Conservation (phyloP, 164 flowering plant genomes). For the Platanus orientalis region DNA sequence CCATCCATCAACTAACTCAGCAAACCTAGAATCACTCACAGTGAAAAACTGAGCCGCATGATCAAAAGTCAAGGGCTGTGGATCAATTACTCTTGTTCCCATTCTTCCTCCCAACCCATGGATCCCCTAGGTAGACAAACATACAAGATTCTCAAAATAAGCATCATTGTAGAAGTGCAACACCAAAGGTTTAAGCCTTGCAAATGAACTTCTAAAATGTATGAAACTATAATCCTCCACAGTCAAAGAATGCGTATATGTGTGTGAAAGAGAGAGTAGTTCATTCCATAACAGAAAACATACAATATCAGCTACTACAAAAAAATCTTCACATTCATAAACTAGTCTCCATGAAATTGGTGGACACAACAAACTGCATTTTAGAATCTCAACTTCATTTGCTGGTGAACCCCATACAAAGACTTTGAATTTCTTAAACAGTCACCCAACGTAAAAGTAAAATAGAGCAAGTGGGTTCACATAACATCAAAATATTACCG, state of each 20-base stretch:
- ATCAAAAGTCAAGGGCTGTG: conserved; percentile 65
- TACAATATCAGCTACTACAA: neutral
- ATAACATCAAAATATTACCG: no score
- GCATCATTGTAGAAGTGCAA: neutral
- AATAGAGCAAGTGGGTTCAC: no score
- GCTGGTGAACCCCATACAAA: neutral
- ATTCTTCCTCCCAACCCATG: conserved; percentile 97
- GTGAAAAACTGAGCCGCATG: conserved; percentile 97
- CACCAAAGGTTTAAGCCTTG: neutral
- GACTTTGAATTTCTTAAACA: neutral
- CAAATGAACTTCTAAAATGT: neutral
- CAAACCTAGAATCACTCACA: conserved; percentile 62
- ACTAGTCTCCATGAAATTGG: neutral
- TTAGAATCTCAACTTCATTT: no score
- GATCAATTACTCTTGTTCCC: conserved; percentile 84
- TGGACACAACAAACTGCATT: no score
- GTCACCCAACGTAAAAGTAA: no score
- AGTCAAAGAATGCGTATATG: neutral
- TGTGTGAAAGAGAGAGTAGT: neutral
- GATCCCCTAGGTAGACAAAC: conserved; percentile 46
- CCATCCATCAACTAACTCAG: conserved; percentile 70
- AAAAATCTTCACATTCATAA: neutral
- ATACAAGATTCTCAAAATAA: neutral
- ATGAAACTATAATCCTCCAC: neutral
- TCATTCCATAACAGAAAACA: neutral